phyloP scores from a whole-genome alignment of 345 rosid genomes.

The Linum trigynum region DNA sequence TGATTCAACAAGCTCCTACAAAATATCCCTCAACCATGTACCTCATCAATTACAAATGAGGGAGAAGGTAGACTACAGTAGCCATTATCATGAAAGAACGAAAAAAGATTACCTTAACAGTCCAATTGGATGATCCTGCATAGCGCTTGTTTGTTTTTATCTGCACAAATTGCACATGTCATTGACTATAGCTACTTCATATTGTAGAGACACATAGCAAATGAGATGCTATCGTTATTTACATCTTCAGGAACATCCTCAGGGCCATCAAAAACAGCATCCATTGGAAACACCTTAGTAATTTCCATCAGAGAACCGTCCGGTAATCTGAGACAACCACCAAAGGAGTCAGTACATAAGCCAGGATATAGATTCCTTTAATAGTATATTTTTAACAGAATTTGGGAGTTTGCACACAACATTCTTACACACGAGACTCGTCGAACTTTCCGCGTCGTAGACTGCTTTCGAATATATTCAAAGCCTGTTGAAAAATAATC shows the following conservation, averaged over 20 bases:
- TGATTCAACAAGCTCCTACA: constrained; percentile 11
- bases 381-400: background rate
- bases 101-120: constrained; percentile 1
- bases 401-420: background rate
- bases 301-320: constrained; percentile 10
- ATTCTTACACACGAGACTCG: constrained; percentile 7
- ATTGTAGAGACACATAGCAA: background rate
- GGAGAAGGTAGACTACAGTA: background rate
- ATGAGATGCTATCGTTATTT: background rate
- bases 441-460: constrained; percentile 8
- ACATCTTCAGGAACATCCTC: constrained; percentile 12
- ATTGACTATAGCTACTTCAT: background rate
- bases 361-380: background rate
- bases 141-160: constrained; percentile 6
- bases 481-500: background rate
- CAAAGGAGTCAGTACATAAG: background rate
- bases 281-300: constrained; percentile 9
- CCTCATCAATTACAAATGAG: too few relatives aligned
- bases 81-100: background rate
- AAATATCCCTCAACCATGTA: background rate
- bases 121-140: constrained; percentile 5
- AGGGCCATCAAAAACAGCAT: constrained; percentile 5
- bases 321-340: background rate
- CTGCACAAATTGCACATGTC: background rate
- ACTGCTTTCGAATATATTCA: constrained; percentile 9